A percentile compares a stretch with the other conserved stretches of the same genome.
Conservation (phyloP, 2,329 filamentous ascomycete genomes). For the Colletotrichum limetticola region DNA sequence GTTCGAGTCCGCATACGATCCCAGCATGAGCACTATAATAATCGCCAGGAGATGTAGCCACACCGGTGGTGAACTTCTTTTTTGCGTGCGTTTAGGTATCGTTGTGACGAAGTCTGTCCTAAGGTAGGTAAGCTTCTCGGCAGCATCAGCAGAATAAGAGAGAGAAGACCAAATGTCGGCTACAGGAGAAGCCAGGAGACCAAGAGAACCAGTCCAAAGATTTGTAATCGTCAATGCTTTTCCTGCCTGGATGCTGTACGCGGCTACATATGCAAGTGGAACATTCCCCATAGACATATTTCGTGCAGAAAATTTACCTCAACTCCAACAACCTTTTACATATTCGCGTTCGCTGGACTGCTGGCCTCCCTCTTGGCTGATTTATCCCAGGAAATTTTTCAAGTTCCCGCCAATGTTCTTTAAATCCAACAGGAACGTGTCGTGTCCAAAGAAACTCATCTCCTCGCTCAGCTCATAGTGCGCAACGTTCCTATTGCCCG, state of each 20-base stretch:
- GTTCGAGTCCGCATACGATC: too few relatives aligned
- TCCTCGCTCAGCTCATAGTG: constrained; percentile 95
- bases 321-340: neutral
- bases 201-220: neutral
- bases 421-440: constrained; percentile 93
- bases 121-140: too few relatives aligned
- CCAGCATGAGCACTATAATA: too few relatives aligned
- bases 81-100: too few relatives aligned
- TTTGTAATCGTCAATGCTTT: neutral
- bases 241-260: neutral
- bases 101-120: too few relatives aligned
- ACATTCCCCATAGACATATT: neutral
- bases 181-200: neutral
- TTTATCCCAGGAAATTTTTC: constrained; percentile 77
- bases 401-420: constrained; percentile 91
- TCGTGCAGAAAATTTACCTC: neutral
- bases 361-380: too few relatives aligned
- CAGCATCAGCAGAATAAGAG: too few relatives aligned
- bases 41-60: too few relatives aligned
- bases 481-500: constrained; percentile 83
- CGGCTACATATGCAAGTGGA: neutral
- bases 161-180: neutral
- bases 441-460: constrained; percentile 93
- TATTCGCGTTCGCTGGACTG: neutral
- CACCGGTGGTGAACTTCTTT: too few relatives aligned